Evolutionary conservation across 164 flowering plant genomes (phyloP), one percentile per base, ranked within the genome.

Genomic region (Houttuynia cordata): DNA sequence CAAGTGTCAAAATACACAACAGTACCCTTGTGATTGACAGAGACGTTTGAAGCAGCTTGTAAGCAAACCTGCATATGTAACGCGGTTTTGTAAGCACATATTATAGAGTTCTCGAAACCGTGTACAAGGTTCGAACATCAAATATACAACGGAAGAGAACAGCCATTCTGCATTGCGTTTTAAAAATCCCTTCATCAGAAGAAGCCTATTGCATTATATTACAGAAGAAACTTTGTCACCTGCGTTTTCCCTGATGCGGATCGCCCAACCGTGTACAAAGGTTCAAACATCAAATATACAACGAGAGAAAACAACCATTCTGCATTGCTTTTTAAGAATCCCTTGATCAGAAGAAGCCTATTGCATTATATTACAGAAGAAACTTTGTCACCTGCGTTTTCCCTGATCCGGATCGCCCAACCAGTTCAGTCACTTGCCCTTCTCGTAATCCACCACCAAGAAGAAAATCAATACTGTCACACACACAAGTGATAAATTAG

Each of bases 201-300:
- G 55, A 21, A n/a, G 23, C 55, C 55, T n/a, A 52, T 52, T n/a
- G 20, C 55, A 21, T 2, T 30, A 30, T 30, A 30, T 30, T 30
- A 30, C 4, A 30, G 55, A 52, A 52, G 8, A 7, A 12, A 23
- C 24, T 49, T n/a, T 39, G 80, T 64, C 74, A 83, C 97, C 69
- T 88, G 97, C 53, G 97, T 88, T 81, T 91, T 88, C 41, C 97
- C 90, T 68, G 90, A 88, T 45, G 90, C 81, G 42, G 96, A 88
- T 39, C 84, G 79, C n/a, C 97, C 97, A 60, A 80, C 91, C 58
- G 55, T 21, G 9, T 3, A 51, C 53, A 51, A 51, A n/a, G n/a
- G n/a, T 51, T 20, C 19, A 0, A 7, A 0, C 0, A 18, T 51
- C 53, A 18, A 20, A 19, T 51, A 17, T 10, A 8, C 24, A 53